A percentile compares a stretch with the other conserved stretches of the same genome.
Conservation (phyloP, 306 rosid genomes). For the Lathyrus aphaca region DNA sequence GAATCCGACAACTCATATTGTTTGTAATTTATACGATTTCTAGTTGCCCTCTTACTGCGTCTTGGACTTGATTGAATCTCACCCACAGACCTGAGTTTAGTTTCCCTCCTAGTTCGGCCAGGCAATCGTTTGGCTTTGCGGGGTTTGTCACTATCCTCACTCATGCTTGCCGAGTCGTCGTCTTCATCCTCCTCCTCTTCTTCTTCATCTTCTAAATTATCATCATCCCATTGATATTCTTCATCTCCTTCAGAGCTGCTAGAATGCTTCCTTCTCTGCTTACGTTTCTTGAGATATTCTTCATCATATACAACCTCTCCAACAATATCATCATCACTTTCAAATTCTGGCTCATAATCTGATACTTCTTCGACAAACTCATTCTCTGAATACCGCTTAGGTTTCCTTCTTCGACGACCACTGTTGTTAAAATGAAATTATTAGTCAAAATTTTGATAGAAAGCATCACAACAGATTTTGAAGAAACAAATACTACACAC, state of each 20-base stretch:
- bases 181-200: slow-evolving; percentile 76
- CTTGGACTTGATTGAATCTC: slow-evolving; percentile 87
- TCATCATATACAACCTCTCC: slow-evolving; percentile 97
- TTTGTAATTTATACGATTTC: slow-evolving; percentile 75
- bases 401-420: slow-evolving; percentile 83
- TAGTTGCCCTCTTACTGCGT: slow-evolving; percentile 95
- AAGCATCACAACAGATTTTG: slow-evolving; percentile 7
- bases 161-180: slow-evolving; percentile 64
- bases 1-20: slow-evolving; percentile 89
- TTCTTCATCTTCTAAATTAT: slow-evolving; percentile 91
- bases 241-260: slow-evolving; percentile 99
- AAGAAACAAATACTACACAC: slow-evolving; percentile 43
- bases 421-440: slow-evolving; percentile 44
- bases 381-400: slow-evolving; percentile 83
- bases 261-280: slow-evolving; percentile 75
- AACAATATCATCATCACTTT: slow-evolving; percentile 95
- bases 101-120: slow-evolving; percentile 82
- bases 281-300: slow-evolving; percentile 84
- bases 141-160: slow-evolving; percentile 90
- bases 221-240: slow-evolving; percentile 88
- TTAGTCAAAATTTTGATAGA: slow-evolving; percentile 35
- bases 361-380: slow-evolving; percentile 80
- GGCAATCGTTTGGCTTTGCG: slow-evolving; percentile 63
- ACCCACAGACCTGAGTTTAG: slow-evolving; percentile 83
- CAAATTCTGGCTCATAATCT: slow-evolving; percentile 78